Evolutionary conservation across 2,329 filamentous ascomycete species (phyloP).

Genomic region (Penicillium sp.): DNA sequence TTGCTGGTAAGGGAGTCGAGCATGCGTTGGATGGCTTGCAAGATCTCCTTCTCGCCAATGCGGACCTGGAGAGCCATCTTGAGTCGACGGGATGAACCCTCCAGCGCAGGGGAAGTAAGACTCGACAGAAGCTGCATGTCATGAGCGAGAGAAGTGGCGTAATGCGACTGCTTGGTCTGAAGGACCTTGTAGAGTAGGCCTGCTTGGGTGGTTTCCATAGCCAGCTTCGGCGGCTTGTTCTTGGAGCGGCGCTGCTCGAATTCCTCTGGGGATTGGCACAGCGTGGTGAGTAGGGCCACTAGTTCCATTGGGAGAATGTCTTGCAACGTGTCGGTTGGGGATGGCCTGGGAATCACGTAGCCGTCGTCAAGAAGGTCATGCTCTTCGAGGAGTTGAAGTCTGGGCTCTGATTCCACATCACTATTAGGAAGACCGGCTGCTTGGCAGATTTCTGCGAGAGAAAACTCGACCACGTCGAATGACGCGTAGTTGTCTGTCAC

Average conservation of each 20-base stretch:
- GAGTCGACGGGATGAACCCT: slow-evolving; percentile 35
- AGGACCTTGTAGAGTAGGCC: slow-evolving; percentile 36
- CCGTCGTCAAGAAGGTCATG: slow-evolving; percentile 67
- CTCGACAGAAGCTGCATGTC: slow-evolving; percentile 46
- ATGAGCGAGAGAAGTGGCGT: slow-evolving; percentile 54
- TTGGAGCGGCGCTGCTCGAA: slow-evolving; percentile 34
- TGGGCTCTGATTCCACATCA: slow-evolving; percentile 31
- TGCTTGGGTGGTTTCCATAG: slow-evolving; percentile 28
- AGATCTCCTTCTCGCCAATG: slow-evolving; percentile 68
- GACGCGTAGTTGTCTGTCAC: slow-evolving; percentile 73
- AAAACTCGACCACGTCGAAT: slow-evolving; percentile 80
- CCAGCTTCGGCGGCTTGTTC: slow-evolving; percentile 38
- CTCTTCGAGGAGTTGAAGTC: slow-evolving; percentile 59
- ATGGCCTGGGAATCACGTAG: slow-evolving; percentile 59
- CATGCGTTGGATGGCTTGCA: slow-evolving; percentile 53
- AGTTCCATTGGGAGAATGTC: slow-evolving; percentile 42
- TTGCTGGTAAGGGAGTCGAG: slow-evolving; percentile 28
- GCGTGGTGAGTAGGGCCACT: slow-evolving; percentile 37
- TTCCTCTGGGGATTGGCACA: slow-evolving; percentile 34
- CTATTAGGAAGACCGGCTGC: slow-evolving; percentile 33
- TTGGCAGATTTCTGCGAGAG: slow-evolving; percentile 58
- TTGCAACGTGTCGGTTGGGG: slow-evolving; percentile 24
- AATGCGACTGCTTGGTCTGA: slow-evolving; percentile 44
- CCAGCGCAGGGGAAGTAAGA: slow-evolving; percentile 31
- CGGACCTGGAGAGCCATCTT: slow-evolving; percentile 67